Conservation (phyloP, 306 rosid genomes). For the Cucurbita ficifolia region DNA sequence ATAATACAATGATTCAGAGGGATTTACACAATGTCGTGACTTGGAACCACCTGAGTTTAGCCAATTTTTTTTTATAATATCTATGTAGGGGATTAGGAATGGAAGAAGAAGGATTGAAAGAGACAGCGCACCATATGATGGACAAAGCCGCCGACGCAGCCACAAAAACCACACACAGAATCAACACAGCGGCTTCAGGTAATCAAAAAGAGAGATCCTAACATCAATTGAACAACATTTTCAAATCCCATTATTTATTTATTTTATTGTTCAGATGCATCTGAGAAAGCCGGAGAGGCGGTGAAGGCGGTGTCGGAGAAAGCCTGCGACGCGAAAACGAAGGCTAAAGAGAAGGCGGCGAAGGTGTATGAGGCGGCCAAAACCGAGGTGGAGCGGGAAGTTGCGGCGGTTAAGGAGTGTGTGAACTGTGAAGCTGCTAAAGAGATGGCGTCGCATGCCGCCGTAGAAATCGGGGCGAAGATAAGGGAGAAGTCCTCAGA, state of each 20-base stretch:
- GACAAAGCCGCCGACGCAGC: slow-evolving; percentile 31
- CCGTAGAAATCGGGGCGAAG: slow-evolving; percentile 37
- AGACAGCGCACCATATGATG: slow-evolving; percentile 9
- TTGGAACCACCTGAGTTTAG: too few relatives aligned
- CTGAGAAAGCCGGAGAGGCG: slow-evolving; percentile 19
- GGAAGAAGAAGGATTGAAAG: neutral
- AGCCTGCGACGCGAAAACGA: slow-evolving; percentile 14
- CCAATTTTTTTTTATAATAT: neutral
- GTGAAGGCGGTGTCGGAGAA: slow-evolving; percentile 7
- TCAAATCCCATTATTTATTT: too few relatives aligned
- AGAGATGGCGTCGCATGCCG: slow-evolving; percentile 43
- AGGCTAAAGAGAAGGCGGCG: slow-evolving; percentile 1
- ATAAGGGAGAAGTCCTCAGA: slow-evolving; percentile 24
- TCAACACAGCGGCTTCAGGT: slow-evolving; percentile 33
- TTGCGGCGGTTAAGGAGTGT: slow-evolving; percentile 12
- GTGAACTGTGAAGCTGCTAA: slow-evolving; percentile 38
- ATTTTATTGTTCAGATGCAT: slow-evolving; percentile 9
- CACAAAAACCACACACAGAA: slow-evolving; percentile 18
- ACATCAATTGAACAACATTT: too few relatives aligned
- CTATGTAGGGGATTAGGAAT: neutral
- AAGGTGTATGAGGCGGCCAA: slow-evolving; percentile 5
- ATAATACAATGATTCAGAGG: too few relatives aligned
- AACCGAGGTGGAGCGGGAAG: slow-evolving; percentile 15
- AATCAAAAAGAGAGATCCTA: too few relatives aligned
- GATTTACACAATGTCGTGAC: too few relatives aligned